Conservation (phyloP, 2,329 filamentous ascomycete genomes). For the Grosmannia penicillata region DNA sequence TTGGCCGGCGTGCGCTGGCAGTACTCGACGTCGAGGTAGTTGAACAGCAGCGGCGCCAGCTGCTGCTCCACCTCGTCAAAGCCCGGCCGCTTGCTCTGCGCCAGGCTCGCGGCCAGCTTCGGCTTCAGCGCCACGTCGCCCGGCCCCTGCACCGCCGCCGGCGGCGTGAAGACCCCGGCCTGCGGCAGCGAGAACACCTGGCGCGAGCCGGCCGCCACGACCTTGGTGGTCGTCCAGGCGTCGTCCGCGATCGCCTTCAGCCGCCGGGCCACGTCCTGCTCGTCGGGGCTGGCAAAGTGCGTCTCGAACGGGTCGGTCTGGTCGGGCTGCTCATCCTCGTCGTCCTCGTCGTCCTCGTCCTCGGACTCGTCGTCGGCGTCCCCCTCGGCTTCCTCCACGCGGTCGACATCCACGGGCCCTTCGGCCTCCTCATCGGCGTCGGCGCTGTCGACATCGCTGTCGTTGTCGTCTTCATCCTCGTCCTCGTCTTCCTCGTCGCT, state of each 20-base stretch:
- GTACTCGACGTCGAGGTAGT: slow-evolving; percentile 69
- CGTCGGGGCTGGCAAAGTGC: slow-evolving; percentile 61
- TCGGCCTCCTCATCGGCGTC: slow-evolving; percentile 4
- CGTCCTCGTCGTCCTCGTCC: slow-evolving; percentile 28
- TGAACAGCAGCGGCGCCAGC: slow-evolving; percentile 60
- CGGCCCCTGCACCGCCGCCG: slow-evolving; percentile 22
- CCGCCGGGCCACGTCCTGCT: slow-evolving; percentile 39
- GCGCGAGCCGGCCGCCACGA: slow-evolving; percentile 29
- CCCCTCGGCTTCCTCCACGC: slow-evolving; percentile 34
- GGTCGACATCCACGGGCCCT: slow-evolving; percentile 20
- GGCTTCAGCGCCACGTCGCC: slow-evolving; percentile 51
- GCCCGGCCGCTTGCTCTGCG: slow-evolving; percentile 34
- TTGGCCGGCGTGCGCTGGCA: slow-evolving; percentile 58
- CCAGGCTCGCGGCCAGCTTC: slow-evolving; percentile 40
- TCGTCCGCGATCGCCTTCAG: slow-evolving; percentile 33
- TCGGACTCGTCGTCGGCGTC: slow-evolving; percentile 20
- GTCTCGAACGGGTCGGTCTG: slow-evolving; percentile 58
- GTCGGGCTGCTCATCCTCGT: slow-evolving; percentile 32
- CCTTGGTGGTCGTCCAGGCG: slow-evolving; percentile 35
- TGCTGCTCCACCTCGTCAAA: slow-evolving; percentile 50
- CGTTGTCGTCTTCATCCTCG: slow-evolving; percentile 4
- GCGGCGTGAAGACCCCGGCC: slow-evolving; percentile 15
- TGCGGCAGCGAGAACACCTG: slow-evolving; percentile 31
- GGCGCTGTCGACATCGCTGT: slow-evolving; percentile 16
- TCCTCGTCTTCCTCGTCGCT: slow-evolving; percentile 5